Evolutionary conservation across 345 rosid species (phyloP).

Genomic region (Gossypium turneri): DNA sequence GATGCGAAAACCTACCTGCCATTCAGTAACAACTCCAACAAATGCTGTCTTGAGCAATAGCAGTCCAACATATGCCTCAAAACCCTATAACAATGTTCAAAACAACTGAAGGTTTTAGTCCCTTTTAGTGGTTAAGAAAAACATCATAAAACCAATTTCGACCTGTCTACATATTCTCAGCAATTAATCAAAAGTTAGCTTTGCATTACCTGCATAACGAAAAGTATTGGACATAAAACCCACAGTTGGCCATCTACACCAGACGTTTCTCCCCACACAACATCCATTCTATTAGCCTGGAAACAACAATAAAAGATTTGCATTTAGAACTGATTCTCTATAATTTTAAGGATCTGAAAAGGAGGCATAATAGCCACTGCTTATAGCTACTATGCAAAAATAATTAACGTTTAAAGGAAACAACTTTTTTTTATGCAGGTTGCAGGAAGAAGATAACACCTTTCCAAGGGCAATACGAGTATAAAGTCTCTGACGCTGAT

Average conservation of each 20-base stretch:
- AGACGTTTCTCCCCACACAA: conserved; percentile 99
- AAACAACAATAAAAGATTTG: conserved; percentile 2
- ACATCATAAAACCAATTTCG: not conserved
- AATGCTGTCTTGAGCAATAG: conserved; percentile 75
- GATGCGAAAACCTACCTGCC: conserved; percentile 65
- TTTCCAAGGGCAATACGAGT: conserved; percentile 98
- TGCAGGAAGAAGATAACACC: conserved; percentile 38
- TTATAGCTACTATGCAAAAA: not conserved
- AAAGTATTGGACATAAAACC: conserved; percentile 92
- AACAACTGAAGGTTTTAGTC: not conserved
- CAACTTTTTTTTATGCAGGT: not conserved
- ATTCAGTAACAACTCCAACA: conserved; percentile 65
- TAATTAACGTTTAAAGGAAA: conserved; percentile 9
- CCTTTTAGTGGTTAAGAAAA: not conserved
- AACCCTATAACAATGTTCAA: conserved; percentile 49
- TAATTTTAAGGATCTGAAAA: not conserved
- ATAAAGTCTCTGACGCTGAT: conserved; percentile 98
- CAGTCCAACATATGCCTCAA: conserved; percentile 88
- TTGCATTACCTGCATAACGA: conserved; percentile 73
- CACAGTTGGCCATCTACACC: conserved; percentile 95
- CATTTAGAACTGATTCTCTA: not conserved
- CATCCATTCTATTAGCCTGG: conserved; percentile 99
- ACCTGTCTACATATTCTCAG: not conserved
- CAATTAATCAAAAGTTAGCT: not conserved
- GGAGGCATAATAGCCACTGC: conserved; percentile 5